Conservation (phyloP, 306 rosid species). For the Dryas octopetala region DNA sequence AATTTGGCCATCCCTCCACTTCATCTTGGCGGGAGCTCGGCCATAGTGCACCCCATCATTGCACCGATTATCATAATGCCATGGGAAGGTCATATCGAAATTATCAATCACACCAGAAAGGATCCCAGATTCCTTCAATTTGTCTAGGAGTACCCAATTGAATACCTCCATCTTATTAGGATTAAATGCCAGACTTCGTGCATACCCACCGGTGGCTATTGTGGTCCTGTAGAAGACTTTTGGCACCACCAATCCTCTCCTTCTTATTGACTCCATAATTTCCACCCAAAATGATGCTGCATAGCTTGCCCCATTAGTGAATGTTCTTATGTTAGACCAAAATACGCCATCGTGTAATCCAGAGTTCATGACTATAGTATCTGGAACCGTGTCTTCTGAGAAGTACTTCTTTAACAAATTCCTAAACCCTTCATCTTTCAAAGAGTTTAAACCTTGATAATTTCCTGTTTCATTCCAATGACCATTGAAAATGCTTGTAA, state of each 20-base stretch:
- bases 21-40: constrained; percentile 66
- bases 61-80: constrained; percentile 87
- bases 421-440: constrained; percentile 66
- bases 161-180: constrained; percentile 86
- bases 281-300: constrained; percentile 84
- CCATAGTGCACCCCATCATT: constrained; percentile 93
- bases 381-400: constrained; percentile 68
- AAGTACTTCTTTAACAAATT: constrained; percentile 59
- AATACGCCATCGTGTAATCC: constrained; percentile 80
- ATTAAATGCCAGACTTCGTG: constrained; percentile 69
- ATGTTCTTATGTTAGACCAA: constrained; percentile 64
- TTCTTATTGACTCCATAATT: constrained; percentile 49
- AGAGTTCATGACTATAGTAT: constrained; percentile 78
- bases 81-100: constrained; percentile 87
- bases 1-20: constrained; percentile 80
- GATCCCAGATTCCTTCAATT: constrained; percentile 59
- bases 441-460: constrained; percentile 79
- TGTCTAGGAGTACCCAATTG: constrained; percentile 67
- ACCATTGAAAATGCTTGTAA: constrained; percentile 90
- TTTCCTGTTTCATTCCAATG: constrained; percentile 91
- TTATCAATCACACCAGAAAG: constrained; percentile 69
- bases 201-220: constrained; percentile 81
- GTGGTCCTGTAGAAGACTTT: constrained; percentile 72
- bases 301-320: constrained; percentile 57
- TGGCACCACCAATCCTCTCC: constrained; percentile 61